Percentiles rank a stretch among this genome's conserved stretches.
Evolutionary conservation across 192 early-diverging fungal genomes (phyloP).

Genomic region (Podila clonocystis): DNA sequence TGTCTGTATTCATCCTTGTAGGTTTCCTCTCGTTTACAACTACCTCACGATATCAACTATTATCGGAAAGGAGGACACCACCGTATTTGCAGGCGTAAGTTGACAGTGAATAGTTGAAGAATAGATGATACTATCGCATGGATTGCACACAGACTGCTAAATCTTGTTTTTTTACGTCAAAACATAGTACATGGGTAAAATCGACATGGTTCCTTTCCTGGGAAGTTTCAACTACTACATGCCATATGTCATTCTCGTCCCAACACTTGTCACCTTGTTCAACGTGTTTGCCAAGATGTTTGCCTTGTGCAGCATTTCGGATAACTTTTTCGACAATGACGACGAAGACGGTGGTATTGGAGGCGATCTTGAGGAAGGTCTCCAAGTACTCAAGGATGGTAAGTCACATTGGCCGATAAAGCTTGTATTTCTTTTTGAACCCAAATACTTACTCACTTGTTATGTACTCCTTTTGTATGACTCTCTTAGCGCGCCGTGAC

Average conservation of each 20-base stretch:
- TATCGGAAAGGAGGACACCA: conserved; percentile 53
- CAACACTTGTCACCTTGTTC: conserved; percentile 77
- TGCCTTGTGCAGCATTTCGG: conserved; percentile 66
- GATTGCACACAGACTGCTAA: conserved; percentile 61
- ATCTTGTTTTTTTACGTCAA: conserved; percentile 3
- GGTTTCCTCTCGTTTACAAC: conserved; percentile 93
- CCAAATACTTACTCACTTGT: neutral
- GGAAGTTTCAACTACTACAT: conserved; percentile 91
- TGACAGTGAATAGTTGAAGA: conserved; percentile 7
- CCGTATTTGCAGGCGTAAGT: conserved; percentile 59
- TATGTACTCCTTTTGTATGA: neutral
- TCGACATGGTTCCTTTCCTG: conserved; percentile 90
- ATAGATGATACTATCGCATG: conserved; percentile 19
- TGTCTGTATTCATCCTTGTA: neutral
- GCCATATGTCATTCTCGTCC: conserved; percentile 86
- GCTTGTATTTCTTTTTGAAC: neutral
- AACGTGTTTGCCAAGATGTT: conserved; percentile 87
- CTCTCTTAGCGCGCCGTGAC: conserved; percentile 26
- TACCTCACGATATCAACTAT: conserved; percentile 80
- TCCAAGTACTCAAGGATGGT: conserved; percentile 46
- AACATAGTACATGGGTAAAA: conserved; percentile 75
- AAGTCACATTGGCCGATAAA: neutral
- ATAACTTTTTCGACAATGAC: conserved; percentile 52
- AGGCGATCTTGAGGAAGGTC: conserved; percentile 42
- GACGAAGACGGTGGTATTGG: conserved; percentile 49